These are phyloP conservation scores for Euphorbia lathyris DNA, from an alignment of 345 rosid species.

Conservation along the genomic window DNA sequence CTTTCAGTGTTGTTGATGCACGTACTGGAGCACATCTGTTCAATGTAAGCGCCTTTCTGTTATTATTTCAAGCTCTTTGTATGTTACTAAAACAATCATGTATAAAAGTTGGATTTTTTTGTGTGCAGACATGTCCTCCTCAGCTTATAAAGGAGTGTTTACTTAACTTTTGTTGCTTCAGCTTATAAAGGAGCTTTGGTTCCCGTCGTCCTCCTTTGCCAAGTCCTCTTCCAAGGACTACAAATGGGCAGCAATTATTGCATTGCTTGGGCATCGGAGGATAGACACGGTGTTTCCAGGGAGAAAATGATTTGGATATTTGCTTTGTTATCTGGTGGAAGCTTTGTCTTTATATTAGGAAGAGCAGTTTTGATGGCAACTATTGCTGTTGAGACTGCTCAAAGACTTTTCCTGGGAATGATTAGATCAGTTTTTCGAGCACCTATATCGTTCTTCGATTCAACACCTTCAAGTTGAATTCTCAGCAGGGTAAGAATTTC, in stretches of 20 bases:
- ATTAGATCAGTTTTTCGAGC: constrained; percentile 56
- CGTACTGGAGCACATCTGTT: constrained; percentile 72
- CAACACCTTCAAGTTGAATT: constrained; percentile 69
- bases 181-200: constrained; percentile 52
- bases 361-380: constrained; percentile 60
- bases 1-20: constrained; percentile 76
- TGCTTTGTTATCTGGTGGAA: constrained; percentile 53
- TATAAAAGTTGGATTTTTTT: background rate
- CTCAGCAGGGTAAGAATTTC: constrained; percentile 49
- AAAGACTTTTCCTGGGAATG: constrained; percentile 54
- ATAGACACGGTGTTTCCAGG: constrained; percentile 28
- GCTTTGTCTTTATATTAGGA: constrained; percentile 61
- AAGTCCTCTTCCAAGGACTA: constrained; percentile 59
- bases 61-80: background rate
- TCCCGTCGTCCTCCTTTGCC: constrained; percentile 46
- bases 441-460: constrained; percentile 62
- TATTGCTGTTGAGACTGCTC: constrained; percentile 59
- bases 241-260: constrained; percentile 73
- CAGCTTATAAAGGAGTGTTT: constrained; percentile 66
- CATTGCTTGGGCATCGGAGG: constrained; percentile 68
- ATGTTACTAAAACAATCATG: background rate
- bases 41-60: constrained; percentile 40
- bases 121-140: constrained; percentile 66
- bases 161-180: constrained; percentile 49
- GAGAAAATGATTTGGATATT: constrained; percentile 47